Conservation (phyloP, 176 grass and related monocot species). For the Poa pratensis region DNA sequence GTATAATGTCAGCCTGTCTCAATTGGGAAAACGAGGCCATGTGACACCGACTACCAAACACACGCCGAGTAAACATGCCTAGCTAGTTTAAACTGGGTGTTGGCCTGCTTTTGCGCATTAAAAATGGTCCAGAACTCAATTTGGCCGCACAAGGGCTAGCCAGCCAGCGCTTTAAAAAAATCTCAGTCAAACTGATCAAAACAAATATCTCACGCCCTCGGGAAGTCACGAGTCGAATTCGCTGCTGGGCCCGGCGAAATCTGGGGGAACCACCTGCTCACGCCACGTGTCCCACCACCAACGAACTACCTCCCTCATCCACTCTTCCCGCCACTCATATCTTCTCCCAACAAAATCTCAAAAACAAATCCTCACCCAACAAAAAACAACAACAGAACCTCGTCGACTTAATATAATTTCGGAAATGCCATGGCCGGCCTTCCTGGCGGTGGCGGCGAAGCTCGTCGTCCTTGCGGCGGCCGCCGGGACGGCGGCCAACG, state of each 20-base stretch:
- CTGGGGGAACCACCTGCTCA: neutral
- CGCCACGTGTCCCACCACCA: conserved; percentile 42
- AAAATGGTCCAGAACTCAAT: too few relatives aligned
- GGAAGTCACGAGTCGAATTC: neutral
- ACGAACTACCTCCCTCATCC: conserved; percentile 17
- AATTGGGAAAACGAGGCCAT: too few relatives aligned
- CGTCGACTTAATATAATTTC: neutral
- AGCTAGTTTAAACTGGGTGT: too few relatives aligned
- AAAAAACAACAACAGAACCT: neutral
- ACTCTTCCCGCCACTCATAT: conserved; percentile 55
- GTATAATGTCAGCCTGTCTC: too few relatives aligned
- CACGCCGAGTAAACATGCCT: too few relatives aligned
- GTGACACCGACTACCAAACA: too few relatives aligned
- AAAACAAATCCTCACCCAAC: neutral
- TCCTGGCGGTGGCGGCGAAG: conserved; percentile 63
- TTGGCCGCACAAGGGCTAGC: too few relatives aligned
- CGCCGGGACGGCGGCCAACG: conserved; percentile 62
- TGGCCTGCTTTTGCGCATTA: too few relatives aligned
- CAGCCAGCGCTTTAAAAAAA: too few relatives aligned
- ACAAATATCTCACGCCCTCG: too few relatives aligned
- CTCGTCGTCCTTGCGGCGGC: conserved; percentile 62
- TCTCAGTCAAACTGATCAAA: too few relatives aligned
- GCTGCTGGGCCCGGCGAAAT: conserved; percentile 19
- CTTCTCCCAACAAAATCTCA: neutral
- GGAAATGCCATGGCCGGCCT: conserved; percentile 60